These are phyloP conservation scores for Leccinum ochraceum DNA, from an alignment of 768 basidiomycete species.

Conservation along the genomic window DNA sequence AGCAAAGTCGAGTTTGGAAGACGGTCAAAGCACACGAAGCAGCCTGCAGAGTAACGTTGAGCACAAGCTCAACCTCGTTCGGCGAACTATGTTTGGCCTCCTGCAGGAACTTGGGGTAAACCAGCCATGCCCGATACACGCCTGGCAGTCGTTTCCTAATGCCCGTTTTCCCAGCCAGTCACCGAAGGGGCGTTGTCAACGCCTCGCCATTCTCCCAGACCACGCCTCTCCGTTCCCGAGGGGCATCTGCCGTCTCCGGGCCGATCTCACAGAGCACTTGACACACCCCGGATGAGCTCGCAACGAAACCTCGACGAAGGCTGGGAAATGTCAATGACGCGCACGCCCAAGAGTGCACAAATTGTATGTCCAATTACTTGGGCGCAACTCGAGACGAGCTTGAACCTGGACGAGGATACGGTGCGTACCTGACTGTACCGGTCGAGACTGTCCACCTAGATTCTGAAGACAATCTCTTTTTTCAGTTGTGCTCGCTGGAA, in stretches of 20 bases:
- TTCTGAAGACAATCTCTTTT: not conserved
- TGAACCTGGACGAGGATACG: conserved; percentile 41
- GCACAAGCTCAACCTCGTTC: conserved; percentile 35
- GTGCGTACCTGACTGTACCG: conserved; percentile 32
- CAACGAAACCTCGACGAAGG: conserved; percentile 18
- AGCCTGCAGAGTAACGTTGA: conserved; percentile 37
- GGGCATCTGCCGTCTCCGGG: conserved; percentile 7
- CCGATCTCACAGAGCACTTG: conserved; percentile 10
- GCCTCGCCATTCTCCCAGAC: conserved; percentile 14
- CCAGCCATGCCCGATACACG: not conserved
- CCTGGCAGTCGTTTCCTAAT: conserved; percentile 3
- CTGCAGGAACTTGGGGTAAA: conserved; percentile 43
- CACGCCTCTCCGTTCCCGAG: not conserved
- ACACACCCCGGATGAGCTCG: conserved; percentile 2
- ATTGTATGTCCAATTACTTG: conserved; percentile 35
- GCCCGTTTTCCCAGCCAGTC: conserved; percentile 11
- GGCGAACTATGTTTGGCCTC: conserved; percentile 43
- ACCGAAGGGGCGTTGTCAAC: conserved; percentile 20
- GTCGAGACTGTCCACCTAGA: not conserved
- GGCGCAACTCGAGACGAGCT: conserved; percentile 22
- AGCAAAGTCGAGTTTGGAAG: conserved; percentile 22
- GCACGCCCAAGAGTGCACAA: conserved; percentile 38
- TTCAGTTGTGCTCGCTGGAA: conserved; percentile 31
- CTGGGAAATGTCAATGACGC: conserved; percentile 45
- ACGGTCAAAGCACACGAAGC: conserved; percentile 29